phyloP scores from a whole-genome alignment of 306 rosid species.

The Cyclanthera cordifolia region DNA sequence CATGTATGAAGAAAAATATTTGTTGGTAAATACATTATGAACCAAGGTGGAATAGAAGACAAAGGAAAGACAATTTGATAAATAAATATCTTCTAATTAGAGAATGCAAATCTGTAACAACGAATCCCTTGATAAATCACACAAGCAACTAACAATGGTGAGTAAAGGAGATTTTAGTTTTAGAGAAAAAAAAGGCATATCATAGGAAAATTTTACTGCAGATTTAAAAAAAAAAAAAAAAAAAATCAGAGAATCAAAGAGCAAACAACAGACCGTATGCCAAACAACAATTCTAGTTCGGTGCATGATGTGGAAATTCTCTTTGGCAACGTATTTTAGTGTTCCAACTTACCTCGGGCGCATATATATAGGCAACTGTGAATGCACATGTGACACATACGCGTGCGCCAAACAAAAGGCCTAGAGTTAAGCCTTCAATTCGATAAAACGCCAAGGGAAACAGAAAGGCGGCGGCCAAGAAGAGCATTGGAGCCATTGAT shows the following conservation, averaged over 20 bases:
- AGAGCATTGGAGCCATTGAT: slow-evolving; percentile 81
- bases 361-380: slow-evolving; percentile 75
- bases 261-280: slow-evolving; percentile 1
- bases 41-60: not conserved
- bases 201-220: slow-evolving; percentile 14
- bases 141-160: not conserved
- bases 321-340: not conserved
- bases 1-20: not conserved
- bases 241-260: not conserved
- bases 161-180: not conserved
- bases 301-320: not conserved
- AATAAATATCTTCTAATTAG: too few relatives aligned
- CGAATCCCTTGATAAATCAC: not conserved
- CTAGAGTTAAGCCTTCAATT: slow-evolving; percentile 46
- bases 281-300: not conserved
- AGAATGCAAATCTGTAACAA: not conserved
- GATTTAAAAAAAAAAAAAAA: not conserved
- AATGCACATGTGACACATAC: slow-evolving; percentile 75
- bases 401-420: slow-evolving; percentile 92
- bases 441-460: slow-evolving; percentile 59
- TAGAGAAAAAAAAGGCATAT: not conserved
- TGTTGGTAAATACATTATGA: not conserved
- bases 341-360: slow-evolving; percentile 60
- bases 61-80: not conserved
- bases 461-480: slow-evolving; percentile 59